Evolutionary conservation across 1,284 basidiomycete genomes (phyloP).

Genomic region (Trametes versicolor): DNA sequence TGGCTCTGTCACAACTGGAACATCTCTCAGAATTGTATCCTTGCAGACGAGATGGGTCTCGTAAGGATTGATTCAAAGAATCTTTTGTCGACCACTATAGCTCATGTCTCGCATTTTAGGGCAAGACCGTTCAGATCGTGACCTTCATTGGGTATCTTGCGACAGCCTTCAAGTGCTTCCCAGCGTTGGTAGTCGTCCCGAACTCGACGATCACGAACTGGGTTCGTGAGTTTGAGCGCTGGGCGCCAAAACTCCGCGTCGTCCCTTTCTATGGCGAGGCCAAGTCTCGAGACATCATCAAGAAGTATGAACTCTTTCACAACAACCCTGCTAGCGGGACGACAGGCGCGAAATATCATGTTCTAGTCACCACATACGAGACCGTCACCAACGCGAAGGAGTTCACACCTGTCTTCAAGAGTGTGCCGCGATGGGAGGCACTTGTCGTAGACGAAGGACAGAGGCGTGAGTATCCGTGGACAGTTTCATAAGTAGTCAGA

Average conservation of each 20-base stretch:
- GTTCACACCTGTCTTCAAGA: slow-evolving; percentile 79
- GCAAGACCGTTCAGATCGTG: slow-evolving; percentile 94
- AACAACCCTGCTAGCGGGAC: slow-evolving; percentile 46
- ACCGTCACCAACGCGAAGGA: slow-evolving; percentile 73
- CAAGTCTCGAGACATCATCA: slow-evolving; percentile 83
- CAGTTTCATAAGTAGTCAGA: not conserved
- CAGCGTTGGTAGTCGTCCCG: slow-evolving; percentile 91
- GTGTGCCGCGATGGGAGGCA: slow-evolving; percentile 90
- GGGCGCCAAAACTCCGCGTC: slow-evolving; percentile 86
- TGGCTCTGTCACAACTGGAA: slow-evolving; percentile 94
- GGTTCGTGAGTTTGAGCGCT: slow-evolving; percentile 90
- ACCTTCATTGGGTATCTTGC: slow-evolving; percentile 87
- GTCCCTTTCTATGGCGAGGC: slow-evolving; percentile 87
- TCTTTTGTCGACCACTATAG: too few relatives aligned
- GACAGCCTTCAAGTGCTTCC: slow-evolving; percentile 68
- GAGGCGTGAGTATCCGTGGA: slow-evolving; percentile 64
- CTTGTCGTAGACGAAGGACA: slow-evolving; percentile 95
- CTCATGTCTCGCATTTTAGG: slow-evolving; percentile 53
- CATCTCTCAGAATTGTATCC: slow-evolving; percentile 87
- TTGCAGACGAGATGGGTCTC: slow-evolving; percentile 99
- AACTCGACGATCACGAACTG: slow-evolving; percentile 94
- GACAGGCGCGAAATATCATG: slow-evolving; percentile 78
- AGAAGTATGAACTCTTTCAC: slow-evolving; percentile 86
- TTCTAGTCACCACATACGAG: slow-evolving; percentile 93
- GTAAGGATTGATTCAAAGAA: slow-evolving; percentile 51